These are phyloP conservation scores for Boechera stricta DNA, from an alignment of 345 rosid species.

Conservation along the genomic window DNA sequence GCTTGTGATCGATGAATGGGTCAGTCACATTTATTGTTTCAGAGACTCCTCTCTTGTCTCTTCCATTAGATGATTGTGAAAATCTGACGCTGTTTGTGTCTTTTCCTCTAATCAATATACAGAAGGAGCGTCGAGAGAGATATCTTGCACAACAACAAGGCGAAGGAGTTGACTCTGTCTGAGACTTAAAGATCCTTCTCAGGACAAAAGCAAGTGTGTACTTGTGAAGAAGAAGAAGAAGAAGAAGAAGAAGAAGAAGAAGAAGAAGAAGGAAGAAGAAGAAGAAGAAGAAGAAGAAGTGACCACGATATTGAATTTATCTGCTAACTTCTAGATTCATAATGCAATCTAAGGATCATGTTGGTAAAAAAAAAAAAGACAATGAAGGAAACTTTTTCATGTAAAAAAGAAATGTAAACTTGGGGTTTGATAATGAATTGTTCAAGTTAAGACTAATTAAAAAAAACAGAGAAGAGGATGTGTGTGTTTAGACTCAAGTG, in stretches of 20 bases:
- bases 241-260: conserved; percentile 40
- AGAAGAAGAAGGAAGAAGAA: conserved; percentile 38
- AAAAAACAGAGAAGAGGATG: not conserved
- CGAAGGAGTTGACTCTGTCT: conserved; percentile 72
- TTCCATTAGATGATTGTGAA: conserved; percentile 1
- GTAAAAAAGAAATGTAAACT: conserved; percentile 38
- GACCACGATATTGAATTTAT: conserved; percentile 36
- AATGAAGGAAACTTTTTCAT: conserved; percentile 26
- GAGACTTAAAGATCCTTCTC: conserved; percentile 33
- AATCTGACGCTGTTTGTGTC: conserved; percentile 3
- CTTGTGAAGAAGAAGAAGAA: conserved; percentile 32
- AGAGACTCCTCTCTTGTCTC: not conserved
- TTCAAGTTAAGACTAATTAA: conserved; percentile 25
- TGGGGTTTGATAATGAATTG: conserved; percentile 40
- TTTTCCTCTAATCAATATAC: not conserved
- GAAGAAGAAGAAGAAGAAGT: conserved; percentile 36
- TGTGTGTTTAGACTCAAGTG: not conserved
- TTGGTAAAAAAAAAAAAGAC: conserved; percentile 26
- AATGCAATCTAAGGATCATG: conserved; percentile 37
- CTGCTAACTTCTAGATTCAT: conserved; percentile 41
- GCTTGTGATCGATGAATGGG: conserved; percentile 99
- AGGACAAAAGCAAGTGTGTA: conserved; percentile 11
- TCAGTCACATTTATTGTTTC: conserved; percentile 43
- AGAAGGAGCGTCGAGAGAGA: conserved; percentile 98
- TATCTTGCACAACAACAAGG: conserved; percentile 91